phyloP scores from a whole-genome alignment of 164 flowering plant species.

The Pachysandra terminalis region DNA sequence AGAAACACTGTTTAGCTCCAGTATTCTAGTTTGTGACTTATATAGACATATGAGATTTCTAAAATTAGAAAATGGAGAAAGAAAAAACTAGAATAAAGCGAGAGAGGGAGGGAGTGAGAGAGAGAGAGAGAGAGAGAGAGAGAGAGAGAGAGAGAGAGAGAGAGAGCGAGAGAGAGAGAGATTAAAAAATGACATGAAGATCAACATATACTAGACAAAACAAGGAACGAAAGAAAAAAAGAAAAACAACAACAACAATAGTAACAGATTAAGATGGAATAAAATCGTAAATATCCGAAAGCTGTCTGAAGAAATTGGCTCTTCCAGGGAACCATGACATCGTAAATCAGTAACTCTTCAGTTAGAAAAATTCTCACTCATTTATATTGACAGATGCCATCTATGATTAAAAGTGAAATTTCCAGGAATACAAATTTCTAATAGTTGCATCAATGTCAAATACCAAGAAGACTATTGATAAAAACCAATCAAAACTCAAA shows the following conservation, averaged over 20 bases:
- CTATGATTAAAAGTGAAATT: no score
- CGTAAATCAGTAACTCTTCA: neutral
- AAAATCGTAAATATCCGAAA: no score
- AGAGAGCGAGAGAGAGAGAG: neutral
- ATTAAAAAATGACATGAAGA: no score
- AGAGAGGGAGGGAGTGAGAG: neutral
- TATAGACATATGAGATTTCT: neutral
- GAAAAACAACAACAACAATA: neutral
- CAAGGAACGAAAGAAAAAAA: no score
- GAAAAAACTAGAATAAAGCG: neutral
- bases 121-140: neutral
- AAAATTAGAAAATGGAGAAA: neutral
- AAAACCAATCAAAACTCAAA: neutral
- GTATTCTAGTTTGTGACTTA: neutral
- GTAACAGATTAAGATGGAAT: neutral
- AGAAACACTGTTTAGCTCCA: neutral
- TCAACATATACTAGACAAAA: no score
- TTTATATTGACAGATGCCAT: neutral
- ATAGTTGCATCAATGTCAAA: neutral
- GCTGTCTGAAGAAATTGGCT: neutral
- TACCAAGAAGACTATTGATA: neutral
- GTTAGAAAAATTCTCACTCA: no score
- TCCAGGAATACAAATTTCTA: neutral
- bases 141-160: neutral
- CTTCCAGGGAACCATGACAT: neutral